Evolutionary conservation across 1,139 yeast genomes (phyloP), one percentile per base, ranked within the genome.

Genomic region (Eremothecium cymbalariae): DNA sequence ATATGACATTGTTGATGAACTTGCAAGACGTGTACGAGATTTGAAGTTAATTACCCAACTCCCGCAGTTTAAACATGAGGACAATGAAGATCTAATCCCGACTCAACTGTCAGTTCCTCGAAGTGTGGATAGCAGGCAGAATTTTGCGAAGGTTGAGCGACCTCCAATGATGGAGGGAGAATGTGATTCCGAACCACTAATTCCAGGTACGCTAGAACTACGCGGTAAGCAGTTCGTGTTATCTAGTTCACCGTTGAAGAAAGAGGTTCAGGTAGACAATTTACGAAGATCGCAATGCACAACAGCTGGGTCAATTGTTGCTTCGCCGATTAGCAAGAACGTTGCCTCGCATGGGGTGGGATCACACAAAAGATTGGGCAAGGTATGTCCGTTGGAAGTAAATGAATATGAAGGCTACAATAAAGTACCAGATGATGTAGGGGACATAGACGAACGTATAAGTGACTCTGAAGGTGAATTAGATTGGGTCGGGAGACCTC

Each of bases 191-290:
- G 36, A 37, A 8, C 32, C 32, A 11, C 16, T 26, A 25, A 25
- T 37, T 3, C 40, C 40, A 4, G 40, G 40, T 12, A 37, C 40
- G 16, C 13, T 34, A 12, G 42, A 39, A 2, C 34, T 37, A 30
- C 33, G 31, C 6, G 32, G 34, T 7, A 37, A 33, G 18, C 38
- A 32, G 6, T 37, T 39, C 8, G 48, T 46, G 28, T 21, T 27
- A 4, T 38, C 45, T 15, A 49, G 53, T 25, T 49, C 53, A 3
- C 54, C 54, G 2, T 29, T 47, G 23, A 43, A 42, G 25, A 37
- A 28, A 6, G 33, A 32, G 13, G 13, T 21, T 21, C 4, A n/a
- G n/a, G n/a, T n/a, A n/a, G n/a, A n/a, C n/a, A n/a, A n/a, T n/a
- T n/a, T n/a, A n/a, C n/a, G n/a, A n/a, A n/a, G n/a, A n/a, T n/a